Conservation (phyloP, 805 yeast genomes). For the Candida koratica region DNA sequence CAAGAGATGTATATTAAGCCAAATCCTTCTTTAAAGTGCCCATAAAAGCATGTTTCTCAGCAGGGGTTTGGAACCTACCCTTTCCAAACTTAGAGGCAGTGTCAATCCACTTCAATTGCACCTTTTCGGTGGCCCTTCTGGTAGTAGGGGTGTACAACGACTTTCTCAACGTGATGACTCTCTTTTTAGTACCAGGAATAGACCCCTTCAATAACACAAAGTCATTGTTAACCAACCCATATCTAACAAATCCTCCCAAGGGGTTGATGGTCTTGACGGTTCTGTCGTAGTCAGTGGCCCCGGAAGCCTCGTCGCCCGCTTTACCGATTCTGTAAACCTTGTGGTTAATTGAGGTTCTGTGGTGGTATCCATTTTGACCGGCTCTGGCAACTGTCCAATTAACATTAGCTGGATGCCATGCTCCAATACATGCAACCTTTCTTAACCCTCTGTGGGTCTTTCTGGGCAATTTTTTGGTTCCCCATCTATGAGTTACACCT, state of each 20-base stretch:
- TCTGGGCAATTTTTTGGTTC: conserved; percentile 99
- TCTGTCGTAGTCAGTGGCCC: conserved; percentile 97
- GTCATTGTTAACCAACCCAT: conserved; percentile 97
- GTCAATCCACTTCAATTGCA: conserved; percentile 98
- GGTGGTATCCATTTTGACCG: conserved; percentile 99
- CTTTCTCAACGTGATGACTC: conserved; percentile 98
- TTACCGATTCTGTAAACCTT: conserved; percentile 99
- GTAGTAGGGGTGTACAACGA: conserved; percentile 96
- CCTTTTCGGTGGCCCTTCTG: conserved; percentile 96
- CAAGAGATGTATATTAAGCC: conserved; percentile 37
- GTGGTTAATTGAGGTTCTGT: conserved; percentile 99
- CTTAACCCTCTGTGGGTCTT: conserved; percentile 99
- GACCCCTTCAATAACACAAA: conserved; percentile 97
- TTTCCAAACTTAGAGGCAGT: conserved; percentile 99
- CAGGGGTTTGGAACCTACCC: conserved; percentile 99
- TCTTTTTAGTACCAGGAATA: conserved; percentile 99
- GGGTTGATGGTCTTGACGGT: conserved; percentile 99
- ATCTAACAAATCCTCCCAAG: conserved; percentile 99
- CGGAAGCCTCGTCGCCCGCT: conserved; percentile 91
- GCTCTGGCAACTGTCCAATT: conserved; percentile 99
- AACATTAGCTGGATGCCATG: conserved; percentile 99
- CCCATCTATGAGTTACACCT: conserved; percentile 99
- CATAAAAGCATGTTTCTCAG: conserved; percentile 99
- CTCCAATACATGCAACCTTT: conserved; percentile 99
- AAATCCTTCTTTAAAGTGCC: conserved; percentile 99